Percentiles rank a stretch among this genome's conserved stretches.
Evolutionary conservation across 2,329 filamentous ascomycete species (phyloP).

Genomic region (Nigrospora sphaerica): DNA sequence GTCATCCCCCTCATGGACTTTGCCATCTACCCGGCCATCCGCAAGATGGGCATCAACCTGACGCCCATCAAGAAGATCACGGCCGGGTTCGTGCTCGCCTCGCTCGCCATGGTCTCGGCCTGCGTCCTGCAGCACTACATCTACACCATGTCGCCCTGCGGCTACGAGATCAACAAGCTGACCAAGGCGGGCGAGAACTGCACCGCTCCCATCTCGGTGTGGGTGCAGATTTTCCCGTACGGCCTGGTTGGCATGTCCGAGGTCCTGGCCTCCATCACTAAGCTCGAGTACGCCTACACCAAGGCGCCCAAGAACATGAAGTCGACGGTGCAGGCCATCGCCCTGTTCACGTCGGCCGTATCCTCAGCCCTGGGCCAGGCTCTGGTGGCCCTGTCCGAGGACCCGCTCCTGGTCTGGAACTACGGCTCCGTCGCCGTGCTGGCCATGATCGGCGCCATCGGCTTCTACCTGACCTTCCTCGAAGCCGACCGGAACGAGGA

Average conservation of each 20-base stretch:
- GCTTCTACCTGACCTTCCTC: constrained; percentile 63
- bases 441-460: constrained; percentile 51
- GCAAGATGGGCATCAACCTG: constrained; percentile 43
- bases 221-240: constrained; percentile 43
- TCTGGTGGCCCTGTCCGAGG: constrained; percentile 30
- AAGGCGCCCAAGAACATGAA: constrained; percentile 61
- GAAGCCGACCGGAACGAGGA: constrained; percentile 62
- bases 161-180: constrained; percentile 20
- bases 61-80: constrained; percentile 50
- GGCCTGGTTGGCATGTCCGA: constrained; percentile 45
- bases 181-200: constrained; percentile 33
- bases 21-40: constrained; percentile 50
- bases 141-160: constrained; percentile 47
- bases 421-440: constrained; percentile 58
- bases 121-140: constrained; percentile 51
- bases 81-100: constrained; percentile 44
- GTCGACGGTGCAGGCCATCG: constrained; percentile 48
- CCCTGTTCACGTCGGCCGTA: constrained; percentile 50
- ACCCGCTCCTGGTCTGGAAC: constrained; percentile 45
- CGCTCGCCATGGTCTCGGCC: constrained; percentile 46
- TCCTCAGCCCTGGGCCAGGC: constrained; percentile 42
- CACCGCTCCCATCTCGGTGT: constrained; percentile 41
- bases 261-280: constrained; percentile 47
- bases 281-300: constrained; percentile 63
- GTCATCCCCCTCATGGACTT: constrained; percentile 45